Percentiles rank a stretch among this genome's conserved stretches.
phyloP scores from a whole-genome alignment of 2,329 filamentous ascomycete genomes.

The Penicillium sp. region DNA sequence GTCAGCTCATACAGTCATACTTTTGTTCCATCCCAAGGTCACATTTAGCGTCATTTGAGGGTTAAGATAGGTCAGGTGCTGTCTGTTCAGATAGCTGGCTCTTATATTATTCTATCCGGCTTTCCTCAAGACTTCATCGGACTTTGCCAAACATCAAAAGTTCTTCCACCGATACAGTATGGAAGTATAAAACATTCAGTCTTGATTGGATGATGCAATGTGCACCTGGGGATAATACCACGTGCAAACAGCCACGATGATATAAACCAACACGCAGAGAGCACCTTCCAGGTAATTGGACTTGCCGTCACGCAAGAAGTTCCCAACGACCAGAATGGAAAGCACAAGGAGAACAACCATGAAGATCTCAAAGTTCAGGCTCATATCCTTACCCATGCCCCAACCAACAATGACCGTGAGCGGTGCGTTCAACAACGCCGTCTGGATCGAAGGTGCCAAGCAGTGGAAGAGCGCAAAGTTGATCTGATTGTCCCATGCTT shows the following conservation, averaged over 20 bases:
- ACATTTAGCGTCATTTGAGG: not conserved
- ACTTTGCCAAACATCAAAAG: no score
- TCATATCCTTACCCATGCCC: slow-evolving; percentile 67
- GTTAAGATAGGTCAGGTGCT: not conserved
- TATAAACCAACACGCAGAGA: slow-evolving; percentile 65
- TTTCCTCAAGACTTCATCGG: no score
- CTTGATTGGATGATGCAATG: slow-evolving; percentile 20
- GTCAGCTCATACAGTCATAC: not conserved
- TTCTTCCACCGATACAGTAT: not conserved
- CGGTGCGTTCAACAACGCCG: slow-evolving; percentile 80
- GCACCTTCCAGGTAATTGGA: slow-evolving; percentile 86
- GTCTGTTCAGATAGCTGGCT: not conserved
- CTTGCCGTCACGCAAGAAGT: slow-evolving; percentile 82
- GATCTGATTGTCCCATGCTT: slow-evolving; percentile 67
- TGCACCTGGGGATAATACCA: slow-evolving; percentile 59
- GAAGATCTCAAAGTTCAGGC: slow-evolving; percentile 82
- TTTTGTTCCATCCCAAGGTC: not conserved
- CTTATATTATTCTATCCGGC: not conserved
- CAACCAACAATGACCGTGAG: slow-evolving; percentile 80
- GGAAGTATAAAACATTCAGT: slow-evolving; percentile 1
- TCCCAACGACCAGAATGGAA: slow-evolving; percentile 79
- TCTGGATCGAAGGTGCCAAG: slow-evolving; percentile 82
- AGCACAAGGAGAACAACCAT: slow-evolving; percentile 78
- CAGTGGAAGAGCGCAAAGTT: slow-evolving; percentile 84
- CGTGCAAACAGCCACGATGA: slow-evolving; percentile 59